phyloP scores from a whole-genome alignment of 2,329 filamentous ascomycete genomes.

The Metarhizium humberi region DNA sequence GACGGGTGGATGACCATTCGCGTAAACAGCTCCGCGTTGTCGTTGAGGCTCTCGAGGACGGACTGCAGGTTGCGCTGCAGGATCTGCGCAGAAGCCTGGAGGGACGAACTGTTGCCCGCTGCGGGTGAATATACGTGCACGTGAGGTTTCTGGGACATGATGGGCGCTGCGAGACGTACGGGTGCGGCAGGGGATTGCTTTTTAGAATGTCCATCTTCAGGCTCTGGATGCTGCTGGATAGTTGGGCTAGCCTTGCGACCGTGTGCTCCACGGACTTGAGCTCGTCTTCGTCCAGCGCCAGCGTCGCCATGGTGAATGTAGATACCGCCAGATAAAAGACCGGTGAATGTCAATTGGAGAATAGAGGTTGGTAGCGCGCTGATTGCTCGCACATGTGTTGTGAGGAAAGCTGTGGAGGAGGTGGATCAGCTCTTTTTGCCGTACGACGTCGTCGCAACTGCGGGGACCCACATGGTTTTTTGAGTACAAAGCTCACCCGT shows the following conservation, averaged over 20 bases:
- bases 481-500: too few relatives aligned
- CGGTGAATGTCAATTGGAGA: neutral
- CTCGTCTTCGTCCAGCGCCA: constrained; percentile 49
- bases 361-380: neutral
- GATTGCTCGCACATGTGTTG: neutral
- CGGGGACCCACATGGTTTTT: neutral
- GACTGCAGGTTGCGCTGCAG: constrained; percentile 61
- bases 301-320: constrained; percentile 24
- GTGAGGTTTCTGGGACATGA: neutral
- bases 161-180: constrained; percentile 34
- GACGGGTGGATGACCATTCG: constrained; percentile 67
- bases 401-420: neutral
- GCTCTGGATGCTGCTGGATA: constrained; percentile 59
- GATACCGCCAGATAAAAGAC: neutral
- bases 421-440: too few relatives aligned
- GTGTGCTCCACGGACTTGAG: constrained; percentile 63
- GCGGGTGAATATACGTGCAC: neutral
- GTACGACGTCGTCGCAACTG: neutral
- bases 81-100: constrained; percentile 64
- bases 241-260: constrained; percentile 56
- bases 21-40: constrained; percentile 58
- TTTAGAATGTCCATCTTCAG: constrained; percentile 51
- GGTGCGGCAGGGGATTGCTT: constrained; percentile 56
- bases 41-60: constrained; percentile 54
- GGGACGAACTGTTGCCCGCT: constrained; percentile 47